Evolutionary conservation across 306 rosid genomes (phyloP).

Genomic region (Benincasa hispida): DNA sequence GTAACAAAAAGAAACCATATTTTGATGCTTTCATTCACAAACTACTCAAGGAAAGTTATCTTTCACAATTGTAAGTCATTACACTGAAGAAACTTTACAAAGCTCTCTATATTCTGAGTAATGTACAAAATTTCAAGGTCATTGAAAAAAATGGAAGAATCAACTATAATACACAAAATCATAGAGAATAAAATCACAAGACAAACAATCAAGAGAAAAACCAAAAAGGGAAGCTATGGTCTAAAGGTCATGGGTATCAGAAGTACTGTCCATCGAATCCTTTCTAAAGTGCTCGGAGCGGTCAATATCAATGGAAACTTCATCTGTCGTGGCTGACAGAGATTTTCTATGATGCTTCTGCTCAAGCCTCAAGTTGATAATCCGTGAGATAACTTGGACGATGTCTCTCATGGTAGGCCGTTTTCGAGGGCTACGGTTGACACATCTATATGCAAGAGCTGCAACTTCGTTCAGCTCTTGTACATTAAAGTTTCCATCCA

Average conservation of each 20-base stretch:
- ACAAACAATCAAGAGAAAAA: conserved; percentile 1
- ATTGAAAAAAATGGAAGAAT: not conserved
- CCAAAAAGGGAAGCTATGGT: conserved; percentile 14
- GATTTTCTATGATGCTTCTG: conserved; percentile 42
- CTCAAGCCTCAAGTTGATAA: conserved; percentile 46
- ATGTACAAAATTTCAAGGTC: not conserved
- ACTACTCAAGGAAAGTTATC: not conserved
- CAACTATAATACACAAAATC: not conserved
- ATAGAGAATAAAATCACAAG: not conserved
- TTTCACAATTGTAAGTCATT: conserved; percentile 8
- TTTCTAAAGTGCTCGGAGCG: conserved; percentile 62
- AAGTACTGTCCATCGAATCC: conserved; percentile 74
- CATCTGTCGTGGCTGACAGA: conserved; percentile 49
- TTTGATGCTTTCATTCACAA: conserved; percentile 4
- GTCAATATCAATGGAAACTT: conserved; percentile 49
- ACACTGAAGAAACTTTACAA: not conserved
- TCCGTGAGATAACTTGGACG: conserved; percentile 63
- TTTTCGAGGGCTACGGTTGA: conserved; percentile 57
- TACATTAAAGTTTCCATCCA: conserved; percentile 60
- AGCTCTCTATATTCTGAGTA: conserved; percentile 4
- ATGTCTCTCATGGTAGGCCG: conserved; percentile 89
- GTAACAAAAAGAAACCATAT: not conserved
- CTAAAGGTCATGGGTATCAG: conserved; percentile 56
- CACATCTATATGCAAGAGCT: conserved; percentile 76
- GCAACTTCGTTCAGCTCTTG: conserved; percentile 81